Percentiles rank a stretch among this genome's conserved stretches.
Evolutionary conservation across 805 yeast genomes (phyloP).

Genomic region (Yamadazyma laniorum): DNA sequence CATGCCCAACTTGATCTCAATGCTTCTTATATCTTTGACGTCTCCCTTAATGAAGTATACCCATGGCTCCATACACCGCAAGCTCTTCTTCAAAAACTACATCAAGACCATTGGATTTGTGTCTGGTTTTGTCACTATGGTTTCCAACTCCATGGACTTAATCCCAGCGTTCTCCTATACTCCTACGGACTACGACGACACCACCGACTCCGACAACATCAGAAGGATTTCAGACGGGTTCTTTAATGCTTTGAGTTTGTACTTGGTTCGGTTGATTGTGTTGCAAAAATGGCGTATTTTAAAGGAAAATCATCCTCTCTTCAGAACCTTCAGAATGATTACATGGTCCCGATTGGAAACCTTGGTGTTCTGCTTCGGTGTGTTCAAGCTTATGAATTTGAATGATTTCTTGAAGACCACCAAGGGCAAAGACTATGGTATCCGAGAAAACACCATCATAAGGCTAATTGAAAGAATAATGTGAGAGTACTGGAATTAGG

Average conservation of each 20-base stretch:
- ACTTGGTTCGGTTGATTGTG: slow-evolving; percentile 33
- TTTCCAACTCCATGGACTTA: slow-evolving; percentile 20
- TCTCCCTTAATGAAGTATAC: slow-evolving; percentile 27
- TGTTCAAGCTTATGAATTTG: slow-evolving; percentile 38
- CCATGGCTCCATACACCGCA: slow-evolving; percentile 16
- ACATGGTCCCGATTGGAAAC: slow-evolving; percentile 36
- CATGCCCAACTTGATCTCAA: slow-evolving; percentile 35
- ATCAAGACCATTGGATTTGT: slow-evolving; percentile 34
- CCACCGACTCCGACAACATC: slow-evolving; percentile 13
- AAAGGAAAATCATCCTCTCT: slow-evolving; percentile 38
- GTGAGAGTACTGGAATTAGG: slow-evolving; percentile 12
- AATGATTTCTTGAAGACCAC: slow-evolving; percentile 28
- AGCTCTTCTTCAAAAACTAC: slow-evolving; percentile 31
- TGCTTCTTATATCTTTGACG: slow-evolving; percentile 33
- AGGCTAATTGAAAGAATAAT: slow-evolving; percentile 21
- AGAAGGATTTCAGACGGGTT: slow-evolving; percentile 25
- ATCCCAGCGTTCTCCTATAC: slow-evolving; percentile 20
- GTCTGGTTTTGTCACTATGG: slow-evolving; percentile 29
- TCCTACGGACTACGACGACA: slow-evolving; percentile 10
- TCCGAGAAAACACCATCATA: slow-evolving; percentile 17
- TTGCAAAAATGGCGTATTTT: slow-evolving; percentile 42
- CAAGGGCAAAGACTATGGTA: slow-evolving; percentile 17
- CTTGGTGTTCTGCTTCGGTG: slow-evolving; percentile 32
- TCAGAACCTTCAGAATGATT: slow-evolving; percentile 22
- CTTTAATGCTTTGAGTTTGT: slow-evolving; percentile 29